phyloP scores from a whole-genome alignment of 148 eudicot genomes.

The Fagopyrum tataricum region DNA sequence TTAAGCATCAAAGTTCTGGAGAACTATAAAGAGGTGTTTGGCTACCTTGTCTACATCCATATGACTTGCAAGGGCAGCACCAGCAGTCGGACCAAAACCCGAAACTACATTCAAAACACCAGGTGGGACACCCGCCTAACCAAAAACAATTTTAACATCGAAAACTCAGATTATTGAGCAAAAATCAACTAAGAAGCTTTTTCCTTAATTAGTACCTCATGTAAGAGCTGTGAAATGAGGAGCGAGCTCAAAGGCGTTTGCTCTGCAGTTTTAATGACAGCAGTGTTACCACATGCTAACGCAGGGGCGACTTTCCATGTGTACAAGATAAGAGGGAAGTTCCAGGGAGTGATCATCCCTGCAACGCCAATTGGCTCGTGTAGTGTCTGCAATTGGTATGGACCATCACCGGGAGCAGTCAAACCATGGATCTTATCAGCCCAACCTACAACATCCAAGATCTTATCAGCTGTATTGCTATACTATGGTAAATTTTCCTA shows the following conservation, averaged over 20 bases:
- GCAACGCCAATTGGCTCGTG: slow-evolving; percentile 87
- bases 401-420: slow-evolving; percentile 73
- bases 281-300: slow-evolving; percentile 58
- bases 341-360: slow-evolving; percentile 78
- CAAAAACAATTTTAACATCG: background rate
- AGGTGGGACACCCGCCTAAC: slow-evolving; percentile 74
- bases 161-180: background rate
- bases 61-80: slow-evolving; percentile 76
- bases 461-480: too few relatives aligned
- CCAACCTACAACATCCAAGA: slow-evolving; percentile 43
- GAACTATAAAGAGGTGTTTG: background rate
- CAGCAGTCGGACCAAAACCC: slow-evolving; percentile 76
- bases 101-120: slow-evolving; percentile 67
- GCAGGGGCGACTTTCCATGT: slow-evolving; percentile 83
- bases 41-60: slow-evolving; percentile 82
- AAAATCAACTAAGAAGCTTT: background rate
- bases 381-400: slow-evolving; percentile 52
- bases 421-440: slow-evolving; percentile 77
- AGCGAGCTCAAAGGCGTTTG: slow-evolving; percentile 77
- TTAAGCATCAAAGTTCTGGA: background rate
- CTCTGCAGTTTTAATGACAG: slow-evolving; percentile 67
- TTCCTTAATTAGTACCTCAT: slow-evolving; percentile 31
- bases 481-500: too few relatives aligned
- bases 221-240: slow-evolving; percentile 52
- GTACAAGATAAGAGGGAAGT: slow-evolving; percentile 67